Evolutionary conservation across 2,329 filamentous ascomycete genomes (phyloP).

Genomic region (Pseudogymnoascus pannorum): DNA sequence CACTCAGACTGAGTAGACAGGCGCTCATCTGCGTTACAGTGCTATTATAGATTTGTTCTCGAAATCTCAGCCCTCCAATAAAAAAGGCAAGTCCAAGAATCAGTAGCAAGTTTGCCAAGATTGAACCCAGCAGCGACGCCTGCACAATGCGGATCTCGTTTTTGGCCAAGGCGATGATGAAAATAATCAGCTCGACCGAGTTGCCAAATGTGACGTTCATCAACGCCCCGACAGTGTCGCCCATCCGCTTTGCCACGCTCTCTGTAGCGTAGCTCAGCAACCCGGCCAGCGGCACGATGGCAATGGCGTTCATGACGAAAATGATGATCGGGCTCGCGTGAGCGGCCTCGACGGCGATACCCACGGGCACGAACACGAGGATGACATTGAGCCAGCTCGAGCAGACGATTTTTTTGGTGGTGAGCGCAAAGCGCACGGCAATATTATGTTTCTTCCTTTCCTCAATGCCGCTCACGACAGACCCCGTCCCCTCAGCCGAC

Average conservation of each 20-base stretch:
- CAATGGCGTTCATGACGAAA: conserved; percentile 68
- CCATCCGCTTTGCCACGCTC: conserved; percentile 63
- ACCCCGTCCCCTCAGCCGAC: conserved; percentile 43
- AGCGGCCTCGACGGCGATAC: conserved; percentile 57
- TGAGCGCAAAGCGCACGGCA: conserved; percentile 25
- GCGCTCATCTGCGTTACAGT: conserved; percentile 96
- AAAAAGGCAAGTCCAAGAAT: conserved; percentile 91
- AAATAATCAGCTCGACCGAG: conserved; percentile 73
- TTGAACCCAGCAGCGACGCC: conserved; percentile 81
- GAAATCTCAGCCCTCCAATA: conserved; percentile 74
- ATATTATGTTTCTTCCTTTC: conserved; percentile 23
- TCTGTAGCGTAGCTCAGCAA: conserved; percentile 68
- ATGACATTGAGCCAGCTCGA: conserved; percentile 74
- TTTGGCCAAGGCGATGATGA: conserved; percentile 72
- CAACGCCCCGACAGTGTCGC: conserved; percentile 64
- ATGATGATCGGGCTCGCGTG: conserved; percentile 50
- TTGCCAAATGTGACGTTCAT: conserved; percentile 75
- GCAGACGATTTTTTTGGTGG: conserved; percentile 51
- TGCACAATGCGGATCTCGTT: conserved; percentile 87
- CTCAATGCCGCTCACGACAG: conserved; percentile 42
- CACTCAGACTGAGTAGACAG: conserved; percentile 80
- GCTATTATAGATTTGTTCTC: conserved; percentile 92
- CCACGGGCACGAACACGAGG: conserved; percentile 70
- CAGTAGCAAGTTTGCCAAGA: conserved; percentile 78
- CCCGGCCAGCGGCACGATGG: conserved; percentile 67